Conservation (phyloP, 345 rosid genomes). For the Populus alba region DNA sequence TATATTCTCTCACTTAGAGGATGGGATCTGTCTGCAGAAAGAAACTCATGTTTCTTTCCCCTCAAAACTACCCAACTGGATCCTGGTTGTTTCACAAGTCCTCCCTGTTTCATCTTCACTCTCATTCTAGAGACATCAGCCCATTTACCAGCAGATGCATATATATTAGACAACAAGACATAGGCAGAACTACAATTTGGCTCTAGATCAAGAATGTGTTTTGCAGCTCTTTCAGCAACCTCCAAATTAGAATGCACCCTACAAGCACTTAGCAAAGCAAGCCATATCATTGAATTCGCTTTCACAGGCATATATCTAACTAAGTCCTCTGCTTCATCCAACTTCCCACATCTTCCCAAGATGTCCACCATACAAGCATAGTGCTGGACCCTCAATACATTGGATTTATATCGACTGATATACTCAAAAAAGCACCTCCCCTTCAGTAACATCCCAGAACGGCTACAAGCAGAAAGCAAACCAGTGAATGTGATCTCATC, state of each 20-base stretch:
- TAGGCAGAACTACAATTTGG: conserved; percentile 55
- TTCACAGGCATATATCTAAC: conserved; percentile 45
- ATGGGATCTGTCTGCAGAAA: conserved; percentile 51
- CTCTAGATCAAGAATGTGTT: conserved; percentile 42
- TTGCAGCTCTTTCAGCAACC: conserved; percentile 63
- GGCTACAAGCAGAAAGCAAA: conserved; percentile 78
- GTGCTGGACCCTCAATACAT: conserved; percentile 47
- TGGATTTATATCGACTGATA: conserved; percentile 31
- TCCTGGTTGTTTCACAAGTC: conserved; percentile 53
- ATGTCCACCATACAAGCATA: conserved; percentile 73
- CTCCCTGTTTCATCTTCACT: conserved; percentile 51
- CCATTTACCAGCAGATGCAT: conserved; percentile 69
- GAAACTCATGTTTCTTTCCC: conserved; percentile 56
- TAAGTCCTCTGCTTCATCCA: conserved; percentile 64
- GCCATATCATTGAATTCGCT: conserved; percentile 59
- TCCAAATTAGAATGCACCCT: conserved; percentile 51
- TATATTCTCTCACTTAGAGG: conserved; percentile 39
- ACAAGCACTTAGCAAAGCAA: conserved; percentile 73
- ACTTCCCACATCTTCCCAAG: conserved; percentile 58
- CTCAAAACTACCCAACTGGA: conserved; percentile 57
- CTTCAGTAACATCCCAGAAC: conserved; percentile 57
- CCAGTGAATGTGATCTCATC: conserved; percentile 80
- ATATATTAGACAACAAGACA: conserved; percentile 60
- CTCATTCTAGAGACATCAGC: conserved; percentile 52
- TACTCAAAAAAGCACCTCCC: conserved; percentile 56